Evolutionary conservation across 208 protist species (phyloP).

Genomic region (Phytomonas francai): DNA sequence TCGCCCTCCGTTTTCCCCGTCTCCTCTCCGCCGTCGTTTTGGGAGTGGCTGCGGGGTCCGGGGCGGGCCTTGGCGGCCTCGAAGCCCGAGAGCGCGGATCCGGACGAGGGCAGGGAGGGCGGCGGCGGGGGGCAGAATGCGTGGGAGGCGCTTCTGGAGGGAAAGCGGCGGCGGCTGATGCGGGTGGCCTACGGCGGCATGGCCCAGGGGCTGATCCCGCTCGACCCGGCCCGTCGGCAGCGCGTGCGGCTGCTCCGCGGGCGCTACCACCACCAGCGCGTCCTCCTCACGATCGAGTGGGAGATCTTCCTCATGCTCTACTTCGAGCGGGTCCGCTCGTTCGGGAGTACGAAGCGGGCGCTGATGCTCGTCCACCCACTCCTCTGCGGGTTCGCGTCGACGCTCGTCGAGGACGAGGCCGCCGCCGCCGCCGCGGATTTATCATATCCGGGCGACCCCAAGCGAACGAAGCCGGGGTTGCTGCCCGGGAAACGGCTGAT

Average conservation of each 20-base stretch:
- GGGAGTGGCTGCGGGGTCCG: conserved; percentile 13
- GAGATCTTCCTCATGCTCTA: conserved; percentile 71
- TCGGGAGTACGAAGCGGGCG: conserved; percentile 30
- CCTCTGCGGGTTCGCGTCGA: conserved; percentile 40
- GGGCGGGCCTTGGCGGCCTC: background rate
- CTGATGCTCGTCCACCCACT: conserved; percentile 79
- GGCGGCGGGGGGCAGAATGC: conserved; percentile 9
- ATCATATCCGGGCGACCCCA: background rate
- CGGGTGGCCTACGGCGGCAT: conserved; percentile 68
- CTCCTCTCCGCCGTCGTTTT: conserved; percentile 10
- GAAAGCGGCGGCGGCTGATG: conserved; percentile 53
- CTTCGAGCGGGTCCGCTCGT: conserved; percentile 46
- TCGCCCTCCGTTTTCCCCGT: background rate
- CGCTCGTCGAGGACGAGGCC: conserved; percentile 17
- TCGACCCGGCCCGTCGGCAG: conserved; percentile 49
- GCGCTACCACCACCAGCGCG: conserved; percentile 52
- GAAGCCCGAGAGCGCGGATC: conserved; percentile 3
- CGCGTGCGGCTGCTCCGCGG: conserved; percentile 44
- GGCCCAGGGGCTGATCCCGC: conserved; percentile 32
- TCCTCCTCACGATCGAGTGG: conserved; percentile 75
- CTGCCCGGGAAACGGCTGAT: conserved; percentile 23
- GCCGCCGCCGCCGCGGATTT: too few species aligned
- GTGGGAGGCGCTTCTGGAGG: conserved; percentile 34
- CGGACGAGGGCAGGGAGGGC: background rate
- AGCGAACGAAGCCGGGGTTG: conserved; percentile 11